Percentiles rank a stretch among this genome's conserved stretches.
These are phyloP conservation scores for Salix suchowensis DNA, from an alignment of 345 rosid species.

Conservation along the genomic window DNA sequence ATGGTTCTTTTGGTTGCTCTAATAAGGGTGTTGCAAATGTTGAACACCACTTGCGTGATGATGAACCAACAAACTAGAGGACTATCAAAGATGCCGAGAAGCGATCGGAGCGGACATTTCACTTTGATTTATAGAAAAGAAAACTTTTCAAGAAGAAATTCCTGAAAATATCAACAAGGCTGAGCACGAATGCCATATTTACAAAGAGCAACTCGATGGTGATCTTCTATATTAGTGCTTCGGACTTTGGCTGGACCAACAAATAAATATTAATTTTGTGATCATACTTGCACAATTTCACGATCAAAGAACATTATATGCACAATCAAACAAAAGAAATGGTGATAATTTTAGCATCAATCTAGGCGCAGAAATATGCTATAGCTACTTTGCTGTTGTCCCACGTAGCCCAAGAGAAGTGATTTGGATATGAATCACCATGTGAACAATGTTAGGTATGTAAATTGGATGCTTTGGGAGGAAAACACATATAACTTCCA, in stretches of 20 bases:
- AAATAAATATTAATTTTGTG: too few relatives aligned
- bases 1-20: not conserved
- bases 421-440: constrained; percentile 77
- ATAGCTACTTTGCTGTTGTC: not conserved
- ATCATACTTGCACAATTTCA: not conserved
- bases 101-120: constrained; percentile 55
- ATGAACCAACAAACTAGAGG: constrained; percentile 65
- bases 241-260: not conserved
- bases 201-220: constrained; percentile 49
- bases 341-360: not conserved
- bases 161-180: constrained; percentile 50
- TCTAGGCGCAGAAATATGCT: not conserved
- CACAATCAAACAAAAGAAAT: not conserved
- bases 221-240: not conserved
- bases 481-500: constrained; percentile 15
- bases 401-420: constrained; percentile 48
- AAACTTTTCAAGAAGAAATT: constrained; percentile 43
- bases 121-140: constrained; percentile 57
- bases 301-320: not conserved
- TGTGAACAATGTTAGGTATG: constrained; percentile 69
- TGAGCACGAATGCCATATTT: constrained; percentile 47
- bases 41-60: constrained; percentile 60
- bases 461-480: constrained; percentile 73
- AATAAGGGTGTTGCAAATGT: not conserved
- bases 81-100: constrained; percentile 58